Evolutionary conservation across 768 basidiomycete genomes (phyloP).

Genomic region (Pleurotus tuber-regium): DNA sequence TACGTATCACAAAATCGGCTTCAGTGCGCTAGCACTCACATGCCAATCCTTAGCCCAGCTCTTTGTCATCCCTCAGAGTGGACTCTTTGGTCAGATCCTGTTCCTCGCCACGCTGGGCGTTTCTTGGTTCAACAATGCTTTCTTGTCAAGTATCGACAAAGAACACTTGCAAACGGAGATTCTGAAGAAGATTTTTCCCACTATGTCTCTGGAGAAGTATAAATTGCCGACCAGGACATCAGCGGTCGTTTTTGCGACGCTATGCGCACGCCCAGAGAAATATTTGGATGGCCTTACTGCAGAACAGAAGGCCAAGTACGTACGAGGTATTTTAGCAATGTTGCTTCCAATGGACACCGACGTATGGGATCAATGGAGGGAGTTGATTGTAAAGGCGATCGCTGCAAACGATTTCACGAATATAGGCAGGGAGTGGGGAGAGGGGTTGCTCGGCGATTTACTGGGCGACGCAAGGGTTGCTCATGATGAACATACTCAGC

Average conservation of each 20-base stretch:
- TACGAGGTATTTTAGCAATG: not conserved
- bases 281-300: not conserved
- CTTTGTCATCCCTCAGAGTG: constrained; percentile 30
- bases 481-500: not conserved
- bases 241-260: not conserved
- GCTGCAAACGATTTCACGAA: not conserved
- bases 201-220: not conserved
- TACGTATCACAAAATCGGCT: constrained; percentile 20
- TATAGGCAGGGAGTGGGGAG: not conserved
- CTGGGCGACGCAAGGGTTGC: not conserved
- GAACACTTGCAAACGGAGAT: constrained; percentile 1
- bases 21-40: constrained; percentile 24
- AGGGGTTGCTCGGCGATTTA: not conserved
- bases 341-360: not conserved
- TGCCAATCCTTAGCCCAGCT: constrained; percentile 31
- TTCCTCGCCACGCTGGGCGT: constrained; percentile 24
- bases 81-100: constrained; percentile 29
- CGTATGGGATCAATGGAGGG: not conserved
- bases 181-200: too few species aligned
- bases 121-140: constrained; percentile 29
- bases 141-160: constrained; percentile 18
- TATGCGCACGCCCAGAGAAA: not conserved
- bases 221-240: not conserved
- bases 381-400: not conserved
- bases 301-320: not conserved